Base-by-base conservation (phyloP, 163 green algal species). In the Chlorella variabilis region DNA sequence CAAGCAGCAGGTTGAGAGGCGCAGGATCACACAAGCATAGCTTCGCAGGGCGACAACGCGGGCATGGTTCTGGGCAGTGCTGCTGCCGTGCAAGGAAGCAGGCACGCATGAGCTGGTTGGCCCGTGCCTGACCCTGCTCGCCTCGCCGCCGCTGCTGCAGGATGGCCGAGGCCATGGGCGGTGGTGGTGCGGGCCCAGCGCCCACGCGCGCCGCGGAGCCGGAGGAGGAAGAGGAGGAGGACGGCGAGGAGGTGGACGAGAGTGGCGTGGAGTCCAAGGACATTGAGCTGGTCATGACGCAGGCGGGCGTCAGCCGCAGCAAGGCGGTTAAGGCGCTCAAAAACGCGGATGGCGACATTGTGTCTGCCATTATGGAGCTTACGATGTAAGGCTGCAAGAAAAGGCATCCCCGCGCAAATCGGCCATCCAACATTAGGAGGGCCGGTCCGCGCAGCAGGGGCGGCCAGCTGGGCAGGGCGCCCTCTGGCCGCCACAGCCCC, bases 231-330 rank as follows among this genome's bases (percentile, higher is more conserved):
- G 86, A 83, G 38, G 92, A 95, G 36, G 93, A 96, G 36, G 94
- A 97, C 59, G 91, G 89, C 41, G 90, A 83, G 59, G 92, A 97
- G 69, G 94, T 99, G 36, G 97, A 99, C 85, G 96, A 98, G 87
- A 91, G 78, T 42, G 97, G 95, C 29, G 91, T 99, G 34, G 96
- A 98, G 89, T 67, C 91, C 80, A 99, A 99, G 93, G 97, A 99
- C 88, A 98, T 99, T 85, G 97, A 99, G 89, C 92, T 99, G 70
- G 97, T 99, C 56, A 98, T 99, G 94, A 98, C 94, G 1, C 93
- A 95, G 88, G 96, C 97, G 23, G 93, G 91, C 74, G 97, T 98
- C 20, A 92, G 81, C 42, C 86, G 95, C 13, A 79, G 75, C 39
- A 98, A 98, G 91, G 97, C 97, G 17, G 91, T 99, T 39, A 94